Percentiles rank a stretch among this genome's conserved stretches.
phyloP scores from a whole-genome alignment of 495 filamentous ascomycete genomes.

The Thermochaetoides thermophila region DNA sequence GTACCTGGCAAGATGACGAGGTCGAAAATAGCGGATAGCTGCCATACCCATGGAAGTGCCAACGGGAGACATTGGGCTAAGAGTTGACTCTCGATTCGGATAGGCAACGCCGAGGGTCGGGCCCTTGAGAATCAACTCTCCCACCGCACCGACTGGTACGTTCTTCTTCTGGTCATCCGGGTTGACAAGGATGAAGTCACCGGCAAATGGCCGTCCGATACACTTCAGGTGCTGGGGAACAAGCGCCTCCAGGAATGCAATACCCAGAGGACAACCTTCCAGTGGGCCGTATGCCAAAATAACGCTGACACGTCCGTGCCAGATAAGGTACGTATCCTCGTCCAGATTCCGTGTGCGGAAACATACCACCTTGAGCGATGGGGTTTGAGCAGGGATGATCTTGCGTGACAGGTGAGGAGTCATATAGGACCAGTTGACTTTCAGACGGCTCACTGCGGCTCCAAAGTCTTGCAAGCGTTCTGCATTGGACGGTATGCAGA shows the following conservation, averaged over 20 bases:
- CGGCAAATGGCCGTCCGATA: constrained; percentile 29
- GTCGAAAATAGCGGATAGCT: constrained; percentile 24
- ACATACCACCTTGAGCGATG: constrained; percentile 28
- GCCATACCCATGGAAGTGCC: constrained; percentile 4
- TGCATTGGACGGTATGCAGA: constrained; percentile 32
- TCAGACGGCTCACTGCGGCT: constrained; percentile 28
- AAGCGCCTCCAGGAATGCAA: constrained; percentile 28
- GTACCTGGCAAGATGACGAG: constrained; percentile 30
- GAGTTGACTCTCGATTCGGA: constrained; percentile 18
- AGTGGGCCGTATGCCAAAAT: constrained; percentile 30
- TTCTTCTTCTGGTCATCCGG: constrained; percentile 33
- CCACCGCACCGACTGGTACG: constrained; percentile 31
- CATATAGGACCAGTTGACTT: constrained; percentile 35
- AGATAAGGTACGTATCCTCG: constrained; percentile 25
- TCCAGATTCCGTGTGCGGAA: constrained; percentile 31
- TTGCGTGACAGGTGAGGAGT: constrained; percentile 31
- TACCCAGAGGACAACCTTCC: constrained; percentile 31
- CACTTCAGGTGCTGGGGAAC: constrained; percentile 21
- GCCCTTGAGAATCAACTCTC: constrained; percentile 33
- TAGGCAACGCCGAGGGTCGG: constrained; percentile 26
- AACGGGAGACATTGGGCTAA: constrained; percentile 12
- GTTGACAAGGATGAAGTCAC: constrained; percentile 31
- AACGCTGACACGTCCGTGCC: constrained; percentile 29
- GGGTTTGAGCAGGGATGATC: constrained; percentile 21
- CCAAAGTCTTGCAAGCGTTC: constrained; percentile 25